Evolutionary conservation across 2,329 filamentous ascomycete species (phyloP), one percentile per base, ranked within the genome.

Genomic region (Epichloe sp.): DNA sequence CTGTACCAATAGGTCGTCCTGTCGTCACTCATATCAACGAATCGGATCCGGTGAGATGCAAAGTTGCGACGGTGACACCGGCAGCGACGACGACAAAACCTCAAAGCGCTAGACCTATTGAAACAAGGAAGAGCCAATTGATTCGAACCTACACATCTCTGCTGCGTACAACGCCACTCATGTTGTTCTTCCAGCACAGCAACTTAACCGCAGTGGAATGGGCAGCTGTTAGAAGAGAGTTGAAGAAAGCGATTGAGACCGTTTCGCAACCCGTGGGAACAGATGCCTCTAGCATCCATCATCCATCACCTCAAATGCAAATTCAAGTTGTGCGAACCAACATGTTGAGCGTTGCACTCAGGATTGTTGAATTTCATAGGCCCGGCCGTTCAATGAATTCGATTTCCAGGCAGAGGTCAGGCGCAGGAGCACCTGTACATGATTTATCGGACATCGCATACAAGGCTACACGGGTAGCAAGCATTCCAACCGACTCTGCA

Each of bases 71-170:
- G 71, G 79, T 82, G 0, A 31, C 31, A 4, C 11, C 31, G 31
- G 31, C 31, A 31, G 8, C 31, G 31, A 40, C 35, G 17, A 48
- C 31, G 4, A 85, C 82, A 1, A 89, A 96, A 68, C 91, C 90
- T 3, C 88, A 88, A 4, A 95, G 87, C 50, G 85, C 94, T 65
- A 87, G 91, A 64, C 85, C 83, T 19, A 80, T 90, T 45, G 86
- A 95, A 64, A 85, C 85, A 62, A 85, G 91, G 65, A 95, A 97
- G 71, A 85, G 89, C 15, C 93, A 98, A 69, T 77, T 97, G 53
- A 76, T 82, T 53, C 82, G 90, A 52, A 82, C 86, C 60, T 96
- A 96, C 70, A 88, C 90, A 48, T 93, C 90, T 45, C 74, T 95
- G 54, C 80, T 96, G 53, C 87, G 87, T 53, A 88, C 88, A 21